Base-by-base conservation (phyloP, 2,329 filamentous ascomycete species). In the Beauveria sp. region DNA sequence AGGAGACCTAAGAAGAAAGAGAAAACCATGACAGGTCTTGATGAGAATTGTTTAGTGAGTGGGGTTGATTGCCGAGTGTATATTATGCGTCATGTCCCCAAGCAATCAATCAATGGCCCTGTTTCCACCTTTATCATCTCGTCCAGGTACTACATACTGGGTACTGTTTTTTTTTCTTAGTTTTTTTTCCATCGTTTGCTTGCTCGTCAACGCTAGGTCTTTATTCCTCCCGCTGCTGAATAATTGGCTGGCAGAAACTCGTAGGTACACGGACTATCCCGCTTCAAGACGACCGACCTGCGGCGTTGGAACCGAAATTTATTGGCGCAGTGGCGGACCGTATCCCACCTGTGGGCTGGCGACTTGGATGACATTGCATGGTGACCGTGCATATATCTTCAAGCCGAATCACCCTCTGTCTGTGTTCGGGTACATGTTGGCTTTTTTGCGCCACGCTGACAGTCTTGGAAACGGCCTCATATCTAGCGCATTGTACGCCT, bases 341-440 rank as follows among this genome's bases (percentile, higher is more conserved):
- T 38, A 38, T 38, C 34, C 49, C 22, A 31, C 16, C 49, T n/a
- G 10, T 24, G n/a, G 22, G 22, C 22, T 38, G 54, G 40, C 50
- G n/a, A 22, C 38, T 24, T 51, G 34, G 56, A 45, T 60, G 56
- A 60, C 46, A 43, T n/a, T 52, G 56, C 56, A 58, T 38, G 14
- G 55, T 58, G 20, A 58, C 55, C 12, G 31, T 58, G 45, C 55
- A 49, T 50, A 49, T 50, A 50, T 40, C 31, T 14, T 26, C 28
- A 26, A 38, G 20, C 4, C 28, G 38, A 34, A 14, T 24, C 26
- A 8, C 18, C 18, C 28, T 52, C 24, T 31, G 22, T 20, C 40
- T 28, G 28, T 20, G 31, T 14, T 22, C 20, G 42, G 42, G 12
- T 50, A 50, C 28, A 12, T 24, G 45, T 24, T 40, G 42, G 12